Conservation (phyloP, 352 stramenopile genomes). For the Globisporangium nunn region DNA sequence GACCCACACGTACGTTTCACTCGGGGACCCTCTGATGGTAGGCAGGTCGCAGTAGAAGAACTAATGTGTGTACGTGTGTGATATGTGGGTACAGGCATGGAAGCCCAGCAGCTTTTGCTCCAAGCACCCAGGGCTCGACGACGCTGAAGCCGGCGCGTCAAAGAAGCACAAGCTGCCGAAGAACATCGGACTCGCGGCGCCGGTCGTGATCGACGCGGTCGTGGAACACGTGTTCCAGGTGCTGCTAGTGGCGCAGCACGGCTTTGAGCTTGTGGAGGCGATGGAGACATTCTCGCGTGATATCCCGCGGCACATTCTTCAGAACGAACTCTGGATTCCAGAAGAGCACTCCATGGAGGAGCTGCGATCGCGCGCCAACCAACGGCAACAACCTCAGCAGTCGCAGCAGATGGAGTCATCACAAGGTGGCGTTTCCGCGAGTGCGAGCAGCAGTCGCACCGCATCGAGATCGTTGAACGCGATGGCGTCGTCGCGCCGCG, state of each 20-base stretch:
- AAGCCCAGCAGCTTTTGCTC: conserved; percentile 74
- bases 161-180: conserved; percentile 70
- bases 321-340: conserved; percentile 22
- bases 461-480: conserved; percentile 8
- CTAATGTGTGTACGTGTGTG: not conserved
- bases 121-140: conserved; percentile 57
- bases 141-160: conserved; percentile 15
- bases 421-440: not conserved
- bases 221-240: conserved; percentile 74
- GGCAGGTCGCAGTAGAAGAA: not conserved
- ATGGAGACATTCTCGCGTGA: conserved; percentile 65
- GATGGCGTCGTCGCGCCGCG: conserved; percentile 9
- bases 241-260: conserved; percentile 54
- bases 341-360: conserved; percentile 1
- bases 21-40: not conserved
- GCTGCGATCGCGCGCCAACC: not conserved
- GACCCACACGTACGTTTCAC: conserved; percentile 53
- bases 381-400: not conserved
- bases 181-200: conserved; percentile 35
- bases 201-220: conserved; percentile 64
- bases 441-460: not conserved
- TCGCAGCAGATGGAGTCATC: not conserved
- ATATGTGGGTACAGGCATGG: conserved; percentile 40
- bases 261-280: conserved; percentile 60
- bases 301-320: conserved; percentile 36